A percentile compares a stretch with the other conserved stretches of the same genome.
These are phyloP conservation scores for Dispira parvispora DNA, from an alignment of 192 early-diverging fungal species.

Conservation along the genomic window DNA sequence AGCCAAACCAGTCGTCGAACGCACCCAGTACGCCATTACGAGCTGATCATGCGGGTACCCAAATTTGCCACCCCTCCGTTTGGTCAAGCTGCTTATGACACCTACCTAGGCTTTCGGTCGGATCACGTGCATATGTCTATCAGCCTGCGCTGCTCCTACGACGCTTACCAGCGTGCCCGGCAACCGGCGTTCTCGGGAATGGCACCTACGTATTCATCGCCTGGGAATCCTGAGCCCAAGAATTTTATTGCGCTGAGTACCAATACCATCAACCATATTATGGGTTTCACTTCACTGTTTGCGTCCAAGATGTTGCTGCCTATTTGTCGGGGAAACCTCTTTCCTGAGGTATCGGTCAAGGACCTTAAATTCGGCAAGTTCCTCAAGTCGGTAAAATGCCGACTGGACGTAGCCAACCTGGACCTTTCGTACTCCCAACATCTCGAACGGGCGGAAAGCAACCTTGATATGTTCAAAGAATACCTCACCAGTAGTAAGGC, in stretches of 20 bases:
- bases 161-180: neutral
- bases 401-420: constrained; percentile 2
- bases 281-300: constrained; percentile 23
- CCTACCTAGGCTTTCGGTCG: constrained; percentile 3
- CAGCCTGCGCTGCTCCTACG: constrained; percentile 5
- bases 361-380: constrained; percentile 31
- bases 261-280: constrained; percentile 15
- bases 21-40: constrained; percentile 3
- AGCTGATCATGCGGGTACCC: constrained; percentile 9
- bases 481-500: neutral
- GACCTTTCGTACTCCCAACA: constrained; percentile 4
- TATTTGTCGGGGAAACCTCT: constrained; percentile 28
- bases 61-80: constrained; percentile 5
- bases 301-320: constrained; percentile 33
- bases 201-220: constrained; percentile 9
- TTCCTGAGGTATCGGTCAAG: constrained; percentile 24
- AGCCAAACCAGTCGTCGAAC: constrained; percentile 1
- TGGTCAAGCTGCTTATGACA: neutral
- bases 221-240: neutral
- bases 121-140: constrained; percentile 11
- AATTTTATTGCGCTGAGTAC: constrained; percentile 10
- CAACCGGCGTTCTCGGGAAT: neutral
- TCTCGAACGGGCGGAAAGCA: neutral
- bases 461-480: neutral
- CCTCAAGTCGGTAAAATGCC: constrained; percentile 14